These are phyloP conservation scores for Plasmopara muralis DNA, from an alignment of 352 stramenopile genomes.

Conservation along the genomic window DNA sequence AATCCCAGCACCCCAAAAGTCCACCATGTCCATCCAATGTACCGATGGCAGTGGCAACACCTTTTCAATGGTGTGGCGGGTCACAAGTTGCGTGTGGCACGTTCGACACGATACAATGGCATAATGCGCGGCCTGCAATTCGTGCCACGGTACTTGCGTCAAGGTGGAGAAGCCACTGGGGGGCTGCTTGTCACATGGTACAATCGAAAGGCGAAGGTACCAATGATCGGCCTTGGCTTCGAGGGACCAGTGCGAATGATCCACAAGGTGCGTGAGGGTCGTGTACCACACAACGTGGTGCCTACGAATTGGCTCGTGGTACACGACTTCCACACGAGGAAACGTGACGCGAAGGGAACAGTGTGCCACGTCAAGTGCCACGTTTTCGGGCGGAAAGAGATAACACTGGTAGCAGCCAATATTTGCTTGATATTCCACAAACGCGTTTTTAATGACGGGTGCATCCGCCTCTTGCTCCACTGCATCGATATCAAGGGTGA, in stretches of 20 bases:
- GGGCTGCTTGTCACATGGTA: conserved; percentile 37
- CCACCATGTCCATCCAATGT: conserved; percentile 86
- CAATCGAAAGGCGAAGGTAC: conserved; percentile 56
- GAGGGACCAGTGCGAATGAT: conserved; percentile 32
- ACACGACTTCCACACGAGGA: conserved; percentile 27
- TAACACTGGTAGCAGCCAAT: conserved; percentile 81
- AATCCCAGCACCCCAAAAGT: conserved; percentile 76
- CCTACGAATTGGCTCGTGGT: background rate
- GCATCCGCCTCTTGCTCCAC: background rate
- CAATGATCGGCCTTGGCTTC: conserved; percentile 49
- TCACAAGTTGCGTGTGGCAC: conserved; percentile 22
- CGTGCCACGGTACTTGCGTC: conserved; percentile 34
- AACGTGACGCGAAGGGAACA: conserved; percentile 36
- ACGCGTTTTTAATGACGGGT: conserved; percentile 21
- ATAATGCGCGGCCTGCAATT: conserved; percentile 45
- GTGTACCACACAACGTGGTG: conserved; percentile 31
- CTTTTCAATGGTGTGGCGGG: conserved; percentile 31
- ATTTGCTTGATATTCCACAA: conserved; percentile 76
- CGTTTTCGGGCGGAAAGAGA: conserved; percentile 17
- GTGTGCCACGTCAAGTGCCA: conserved; percentile 15
- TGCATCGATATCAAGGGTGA: conserved; percentile 11
- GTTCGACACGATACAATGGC: conserved; percentile 32
- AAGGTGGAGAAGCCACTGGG: conserved; percentile 54
- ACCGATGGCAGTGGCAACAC: conserved; percentile 65
- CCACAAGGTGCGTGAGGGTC: conserved; percentile 51